Base-by-base conservation (phyloP, 176 grass and related monocot species). In the Aegilops umbellulata region DNA sequence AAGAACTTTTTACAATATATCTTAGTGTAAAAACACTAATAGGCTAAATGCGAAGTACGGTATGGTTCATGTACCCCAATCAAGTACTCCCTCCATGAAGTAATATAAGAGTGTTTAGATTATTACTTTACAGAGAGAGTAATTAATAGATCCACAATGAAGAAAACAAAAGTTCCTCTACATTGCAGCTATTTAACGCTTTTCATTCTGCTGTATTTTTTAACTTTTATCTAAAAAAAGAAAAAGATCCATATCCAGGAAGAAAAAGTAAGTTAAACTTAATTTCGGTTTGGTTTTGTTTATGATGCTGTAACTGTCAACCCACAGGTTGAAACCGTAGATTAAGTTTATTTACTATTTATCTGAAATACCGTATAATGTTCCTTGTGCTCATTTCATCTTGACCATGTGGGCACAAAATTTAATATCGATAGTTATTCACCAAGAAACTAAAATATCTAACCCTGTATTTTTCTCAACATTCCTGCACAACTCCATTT, bases 401-500 rank as follows among this genome's bases (percentile, higher is more conserved):
- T 19, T 39, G 72, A 80, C 31, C 17, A 12, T 65, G 23, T 31
- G 24, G 7, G 32, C 22, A 17, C 20, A 8, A 62, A 42, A 75
- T 31, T n/a, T 29, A 60, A 61, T 60, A 83, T 83, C 20, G 34
- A 78, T 0, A n/a, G 60, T 6, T 12, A 60, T 24, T 69, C 72
- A 22, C 16, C 32, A 82, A 1, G 31, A 87, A 84, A 79, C 81
- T 17, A 64, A 51, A 79, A 79, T 53, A 71, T 65, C 7, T 20
- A 84, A 57, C 15, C 15, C n/a, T 36, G 69, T 30, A 62, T 34
- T 79, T 79, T 51, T 23, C 15, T 51, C 51, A 69, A 49, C 0
- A 36, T 42, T 17, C 73, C 23, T 7, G 27, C 25, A 69, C 14
- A 51, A 16, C 35, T 49, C 3, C 31, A 58, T 68, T 60, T 15